phyloP scores from a whole-genome alignment of 169 alveolate genomes.

The Cryptosporidium andersoni region DNA sequence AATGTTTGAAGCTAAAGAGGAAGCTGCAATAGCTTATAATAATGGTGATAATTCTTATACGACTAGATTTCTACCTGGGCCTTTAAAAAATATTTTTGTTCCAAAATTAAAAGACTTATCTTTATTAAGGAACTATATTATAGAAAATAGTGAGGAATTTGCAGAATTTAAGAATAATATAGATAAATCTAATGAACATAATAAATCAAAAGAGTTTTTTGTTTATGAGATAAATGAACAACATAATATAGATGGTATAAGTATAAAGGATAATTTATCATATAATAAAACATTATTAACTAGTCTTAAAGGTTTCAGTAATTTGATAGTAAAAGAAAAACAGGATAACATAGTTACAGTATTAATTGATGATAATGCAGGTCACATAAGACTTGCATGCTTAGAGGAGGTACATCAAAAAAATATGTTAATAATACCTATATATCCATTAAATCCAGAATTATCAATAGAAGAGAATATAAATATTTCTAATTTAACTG shows the following conservation, averaged over 20 bases:
- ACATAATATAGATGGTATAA: no score
- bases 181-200: background rate
- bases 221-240: background rate
- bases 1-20: slow-evolving; percentile 55
- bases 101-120: slow-evolving; percentile 42
- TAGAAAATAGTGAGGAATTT: slow-evolving; percentile 2
- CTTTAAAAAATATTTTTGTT: slow-evolving; percentile 32
- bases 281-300: background rate
- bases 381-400: slow-evolving; percentile 32
- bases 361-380: slow-evolving; percentile 33
- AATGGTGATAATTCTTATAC: slow-evolving; percentile 23
- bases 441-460: slow-evolving; percentile 46
- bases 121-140: slow-evolving; percentile 31
- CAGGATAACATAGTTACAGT: slow-evolving; percentile 56
- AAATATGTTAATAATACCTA: slow-evolving; percentile 31
- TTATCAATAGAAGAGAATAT: slow-evolving; percentile 2
- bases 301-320: slow-evolving; percentile 3
- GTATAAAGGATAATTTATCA: background rate
- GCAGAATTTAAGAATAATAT: no score
- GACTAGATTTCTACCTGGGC: slow-evolving; percentile 42
- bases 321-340: slow-evolving; percentile 8
- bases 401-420: slow-evolving; percentile 30
- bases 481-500: slow-evolving; percentile 5
- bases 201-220: background rate
- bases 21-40: slow-evolving; percentile 12